Conservation (phyloP, 2,329 filamentous ascomycete species). For the Pseudophaeomoniella oleicola region DNA sequence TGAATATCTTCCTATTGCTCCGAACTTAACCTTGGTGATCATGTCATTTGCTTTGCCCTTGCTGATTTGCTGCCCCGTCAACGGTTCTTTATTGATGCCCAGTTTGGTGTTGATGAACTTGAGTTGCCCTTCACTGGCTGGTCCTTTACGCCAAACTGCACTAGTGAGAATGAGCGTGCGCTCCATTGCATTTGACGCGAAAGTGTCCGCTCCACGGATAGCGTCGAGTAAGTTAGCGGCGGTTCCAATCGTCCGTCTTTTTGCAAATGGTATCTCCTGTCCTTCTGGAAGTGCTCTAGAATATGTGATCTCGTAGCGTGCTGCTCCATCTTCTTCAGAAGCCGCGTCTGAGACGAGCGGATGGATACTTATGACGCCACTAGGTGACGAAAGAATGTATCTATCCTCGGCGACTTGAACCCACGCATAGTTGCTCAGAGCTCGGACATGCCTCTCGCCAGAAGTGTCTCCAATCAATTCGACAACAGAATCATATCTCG, state of each 20-base stretch:
- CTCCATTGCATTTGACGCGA: slow-evolving; percentile 52
- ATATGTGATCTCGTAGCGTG: background rate
- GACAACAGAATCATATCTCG: slow-evolving; percentile 72
- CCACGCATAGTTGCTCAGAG: slow-evolving; percentile 66
- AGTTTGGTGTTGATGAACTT: slow-evolving; percentile 24
- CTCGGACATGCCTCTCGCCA: slow-evolving; percentile 63
- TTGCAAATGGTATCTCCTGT: slow-evolving; percentile 37
- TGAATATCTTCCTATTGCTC: slow-evolving; percentile 53
- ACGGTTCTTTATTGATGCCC: slow-evolving; percentile 39
- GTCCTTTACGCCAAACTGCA: slow-evolving; percentile 54
- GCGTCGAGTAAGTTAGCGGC: slow-evolving; percentile 56
- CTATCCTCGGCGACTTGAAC: slow-evolving; percentile 57
- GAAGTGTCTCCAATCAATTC: slow-evolving; percentile 76
- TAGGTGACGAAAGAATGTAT: slow-evolving; percentile 55
- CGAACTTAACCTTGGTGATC: slow-evolving; percentile 84
- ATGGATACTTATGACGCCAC: slow-evolving; percentile 42
- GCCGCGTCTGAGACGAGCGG: background rate
- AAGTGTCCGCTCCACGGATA: slow-evolving; percentile 74
- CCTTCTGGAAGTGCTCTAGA: slow-evolving; percentile 27
- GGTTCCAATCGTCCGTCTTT: slow-evolving; percentile 53
- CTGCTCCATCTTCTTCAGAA: slow-evolving; percentile 4
- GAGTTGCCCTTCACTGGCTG: slow-evolving; percentile 41
- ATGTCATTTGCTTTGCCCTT: slow-evolving; percentile 77
- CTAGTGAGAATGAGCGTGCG: slow-evolving; percentile 49
- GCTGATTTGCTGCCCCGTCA: slow-evolving; percentile 46